Base-by-base conservation (phyloP, 495 filamentous ascomycete species). In the Mycothermus thermophilus region DNA sequence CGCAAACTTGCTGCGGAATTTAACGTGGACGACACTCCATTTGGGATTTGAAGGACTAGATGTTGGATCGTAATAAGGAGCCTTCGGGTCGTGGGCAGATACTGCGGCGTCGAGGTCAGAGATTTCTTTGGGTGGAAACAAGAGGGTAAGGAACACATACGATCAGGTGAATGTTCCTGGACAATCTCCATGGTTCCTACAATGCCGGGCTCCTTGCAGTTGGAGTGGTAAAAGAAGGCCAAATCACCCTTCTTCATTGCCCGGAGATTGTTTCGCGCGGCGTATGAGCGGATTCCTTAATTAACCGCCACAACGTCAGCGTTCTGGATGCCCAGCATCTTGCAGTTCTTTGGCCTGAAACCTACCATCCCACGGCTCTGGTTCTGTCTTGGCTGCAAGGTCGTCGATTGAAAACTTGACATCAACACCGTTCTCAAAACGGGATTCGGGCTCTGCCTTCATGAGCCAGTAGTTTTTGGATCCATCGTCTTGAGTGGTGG, bases 171-270 rank as follows among this genome's bases (percentile, higher is more conserved):
- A 45, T 83, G 76, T 56, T 92, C 84, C 41, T 72, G 58, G 3
- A 92, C 84, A 50, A 97, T 79, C 55, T 93, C 81, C 83, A 95
- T 92, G 6, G 79, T 72, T n/a, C 90, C 90, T 4, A 77, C 86
- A 32, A 97, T 81, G 3, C 84, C 88, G 0, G 90, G 87, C 20
- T 75, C 69, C 57, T 90, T 93, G 62, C 80, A 86, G 50, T 86
- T 92, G n/a, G 80, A 88, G 60, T 94, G 88, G 53, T 97, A 97
- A 63, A 97, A 95, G 61, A 97, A 94, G 23, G 85, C 87, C 27
- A 81, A 62, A 42, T 97, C 90, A 26, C 90, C 88, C 43, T 77
- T 72, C 54, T 80, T 83, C 90, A 96, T 97, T 4, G 75, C 67
- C 2, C 79, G 74, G 52, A 97, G 75, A 52, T 93, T 83, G 50